Evolutionary conservation across 257 asterid species (phyloP), one percentile per base, ranked within the genome.

Genomic region (Capsicum pubescens): DNA sequence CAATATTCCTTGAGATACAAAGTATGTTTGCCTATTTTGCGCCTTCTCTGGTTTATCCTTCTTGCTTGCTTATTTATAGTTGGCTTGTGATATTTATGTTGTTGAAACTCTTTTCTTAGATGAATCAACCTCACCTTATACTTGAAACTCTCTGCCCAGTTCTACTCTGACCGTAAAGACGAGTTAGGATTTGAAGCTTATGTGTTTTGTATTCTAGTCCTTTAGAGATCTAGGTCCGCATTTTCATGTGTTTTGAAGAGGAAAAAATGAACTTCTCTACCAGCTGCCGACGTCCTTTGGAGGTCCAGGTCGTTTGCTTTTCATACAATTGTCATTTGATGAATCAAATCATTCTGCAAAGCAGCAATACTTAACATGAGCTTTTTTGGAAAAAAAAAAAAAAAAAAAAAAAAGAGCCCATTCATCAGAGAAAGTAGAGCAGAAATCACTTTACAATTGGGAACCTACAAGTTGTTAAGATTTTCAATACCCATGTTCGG

Each of bases 131-230:
- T 55, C 55, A 67, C 80, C 55, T 26, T 67, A 54, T 66, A 44
- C 58, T 82, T 56, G 69, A 11, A 52, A 82, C 79, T 52, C 79
- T 66, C 79, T 26, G 55, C 7, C 17, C 50, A 82, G 80, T 68
- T 82, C 66, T 52, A 21, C 74, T 69, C 21, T 46, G 76, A 54
- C 84, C 6, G 1, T 8, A 9, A 5, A n/a, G 66, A 26, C n/a
- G 35, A 60, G 35, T 60, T 13, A 60, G 19, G 67, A 60, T 60
- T 11, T 60, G 13, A 60, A 60, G 9, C 35, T 44, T 44, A 44
- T 44, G 48, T 4, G 48, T 44, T 44, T 44, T 0, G 48, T 6
- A 44, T 44, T 44, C 48, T 6, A 44, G 8, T 44, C 48, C 48
- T 44, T 44, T 44, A 44, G 8, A 44, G 44, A 39, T 39, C 44